Evolutionary conservation across 169 alveolate species (phyloP), one percentile per base, ranked within the genome.

Genomic region (Plasmodium cynomolgi): DNA sequence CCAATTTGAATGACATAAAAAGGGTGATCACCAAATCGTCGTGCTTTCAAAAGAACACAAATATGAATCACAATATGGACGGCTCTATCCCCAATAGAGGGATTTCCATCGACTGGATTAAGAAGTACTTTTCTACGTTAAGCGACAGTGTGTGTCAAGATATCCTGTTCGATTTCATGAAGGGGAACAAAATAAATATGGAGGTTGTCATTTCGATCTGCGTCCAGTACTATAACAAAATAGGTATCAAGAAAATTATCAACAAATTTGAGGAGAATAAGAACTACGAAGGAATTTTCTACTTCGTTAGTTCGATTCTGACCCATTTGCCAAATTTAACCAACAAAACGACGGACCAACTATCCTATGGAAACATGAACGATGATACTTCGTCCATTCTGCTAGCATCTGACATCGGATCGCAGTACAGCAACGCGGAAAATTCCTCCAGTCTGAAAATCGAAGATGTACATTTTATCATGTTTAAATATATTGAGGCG

Each of bases 401-500:
- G 33, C 92, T 95, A 17, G 72, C 90, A 41, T 92, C 96, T 29
- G 95, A 86, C 37, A 79, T 92, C 37, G 82, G 95, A 31, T 91
- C 96, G 29, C 50, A 62, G 6, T 95, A 93, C 15, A 62, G 77
- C n/a, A 93, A 50, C 39, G 84, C 93, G 26, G 94, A 93, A 81
- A 92, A 92, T 62, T 92, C 77, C 29, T 86, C 41, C 39, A 77
- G 56, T 39, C 84, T 62, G 74, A 83, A 47, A 92, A 83, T 81
- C 5, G 97, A 83, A 91, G 93, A 58, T 73, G 83, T 84, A 39
- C 96, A 88, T 72, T 93, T 50, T 83, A 74, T 97, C 20, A 94
- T 96, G 82, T 95, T 97, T 95, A 98, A 98, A 93, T 99, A 99
- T 96, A 99, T 99, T 84, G 99, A 99, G 95, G 99, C 99, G 39